Evolutionary conservation across 2,329 filamentous ascomycete genomes (phyloP).

Genomic region (Alternaria viburni): DNA sequence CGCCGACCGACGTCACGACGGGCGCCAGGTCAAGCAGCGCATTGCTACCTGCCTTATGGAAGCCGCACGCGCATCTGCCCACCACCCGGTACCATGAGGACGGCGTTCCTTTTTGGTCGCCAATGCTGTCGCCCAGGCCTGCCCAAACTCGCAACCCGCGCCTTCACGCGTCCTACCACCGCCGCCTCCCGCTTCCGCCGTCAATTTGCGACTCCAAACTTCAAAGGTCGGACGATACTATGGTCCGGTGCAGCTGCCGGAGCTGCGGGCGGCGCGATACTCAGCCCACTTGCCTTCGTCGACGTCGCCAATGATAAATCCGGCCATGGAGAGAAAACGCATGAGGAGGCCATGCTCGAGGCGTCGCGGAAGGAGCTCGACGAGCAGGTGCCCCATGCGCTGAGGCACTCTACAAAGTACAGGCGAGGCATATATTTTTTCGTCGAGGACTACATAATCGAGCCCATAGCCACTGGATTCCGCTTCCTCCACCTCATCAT

Average conservation of each 20-base stretch:
- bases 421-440: slow-evolving; percentile 68
- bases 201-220: slow-evolving; percentile 45
- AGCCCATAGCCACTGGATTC: slow-evolving; percentile 84
- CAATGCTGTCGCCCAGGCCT: slow-evolving; percentile 55
- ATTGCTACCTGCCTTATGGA: slow-evolving; percentile 30
- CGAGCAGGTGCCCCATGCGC: slow-evolving; percentile 69
- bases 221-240: slow-evolving; percentile 38
- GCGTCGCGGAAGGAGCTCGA: slow-evolving; percentile 78
- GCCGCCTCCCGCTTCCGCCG: slow-evolving; percentile 38
- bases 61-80: slow-evolving; percentile 24
- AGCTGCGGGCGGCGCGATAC: slow-evolving; percentile 34
- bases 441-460: slow-evolving; percentile 74
- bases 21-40: background rate
- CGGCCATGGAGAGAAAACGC: slow-evolving; percentile 64
- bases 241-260: slow-evolving; percentile 39
- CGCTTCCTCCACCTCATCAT: slow-evolving; percentile 85
- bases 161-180: slow-evolving; percentile 32
- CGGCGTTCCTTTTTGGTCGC: slow-evolving; percentile 56
- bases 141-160: slow-evolving; percentile 23
- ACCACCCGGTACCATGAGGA: slow-evolving; percentile 55
- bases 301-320: slow-evolving; percentile 60
- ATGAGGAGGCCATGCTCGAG: slow-evolving; percentile 86
- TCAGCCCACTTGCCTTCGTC: slow-evolving; percentile 66
- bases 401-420: slow-evolving; percentile 64
- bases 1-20: slow-evolving; percentile 33